Evolutionary conservation across 1,284 basidiomycete species (phyloP), one percentile per base, ranked within the genome.

Genomic region (Ustilago bromivora): DNA sequence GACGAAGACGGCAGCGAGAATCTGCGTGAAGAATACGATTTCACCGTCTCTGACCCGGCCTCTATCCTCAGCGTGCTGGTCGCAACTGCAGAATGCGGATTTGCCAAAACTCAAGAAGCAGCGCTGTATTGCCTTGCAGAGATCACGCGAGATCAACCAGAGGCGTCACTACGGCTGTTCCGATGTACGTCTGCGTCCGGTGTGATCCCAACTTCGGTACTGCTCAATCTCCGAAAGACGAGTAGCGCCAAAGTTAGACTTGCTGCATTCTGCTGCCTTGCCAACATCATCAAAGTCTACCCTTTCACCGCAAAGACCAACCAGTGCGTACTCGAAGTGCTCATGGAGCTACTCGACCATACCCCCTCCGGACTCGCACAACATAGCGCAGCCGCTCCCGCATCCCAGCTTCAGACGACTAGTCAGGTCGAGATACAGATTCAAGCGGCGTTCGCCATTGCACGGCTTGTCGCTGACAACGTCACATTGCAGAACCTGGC

Each of bases 271-370:
- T 70, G 68, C 55, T 84, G 79, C 57, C 66, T 85, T 28, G 70
- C 78, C 35, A 76, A 84, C 61, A 77, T 85, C 19, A 73, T 81
- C 70, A 82, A 81, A 56, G 74, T 81, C 11, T 80, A 82, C 19
- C 75, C 69, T 2, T 79, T 82, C 58, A 71, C 78, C 6, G 64
- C 76, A 8, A 72, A 76, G 36, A 79, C 82, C n/a, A 78, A 77
- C 34, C 75, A 82, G 47, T 75, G 71, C 53, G 78, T 82, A 5
- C 65, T 85, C 4, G 75, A 76, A n/a, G 81, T 79, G 23, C 57
- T 85, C 38, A 66, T 81, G 63, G 83, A 82, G 52, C 70, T 84
- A 32, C 71, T 83, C 28, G 78, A 84, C 19, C 59, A 61, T 35
- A 54, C 63, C 3, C 62, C 76, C 5, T 40, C 66, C 11, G 71